Evolutionary conservation across 1,284 basidiomycete genomes (phyloP), one percentile per base, ranked within the genome.

Genomic region (Exobasidium rhododendri): DNA sequence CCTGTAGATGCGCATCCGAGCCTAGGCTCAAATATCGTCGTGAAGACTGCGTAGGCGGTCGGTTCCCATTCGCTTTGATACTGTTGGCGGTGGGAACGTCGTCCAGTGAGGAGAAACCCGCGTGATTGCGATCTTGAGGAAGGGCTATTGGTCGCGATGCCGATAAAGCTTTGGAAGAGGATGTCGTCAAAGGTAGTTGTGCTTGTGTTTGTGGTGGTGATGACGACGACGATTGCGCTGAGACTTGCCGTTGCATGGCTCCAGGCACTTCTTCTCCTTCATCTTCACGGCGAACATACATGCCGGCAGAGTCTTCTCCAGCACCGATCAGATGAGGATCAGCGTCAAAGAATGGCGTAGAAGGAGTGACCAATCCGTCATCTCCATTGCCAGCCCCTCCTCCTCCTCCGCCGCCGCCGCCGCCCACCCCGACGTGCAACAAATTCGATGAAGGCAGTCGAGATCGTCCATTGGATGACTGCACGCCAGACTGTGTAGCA

Each of bases 291-390:
- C n/a, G n/a, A n/a, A n/a, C n/a, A n/a, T n/a, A n/a, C n/a, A n/a
- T n/a, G n/a, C n/a, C n/a, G n/a, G n/a, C n/a, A n/a, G 35, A 40
- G 35, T 40, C 17, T 40, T 40, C 35, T 40, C 10, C 17, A 40
- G 35, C 10, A 40, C 17, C 17, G 17, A 40, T 10, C 35, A 40
- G 17, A 17, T 40, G 35, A 35, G 64, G 40, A 29, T 64, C 55
- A 1, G 66, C 68, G 51, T 75, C 73, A 60, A 75, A 75, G 68
- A 66, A 72, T 1, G 70, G 68, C 44, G 73, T 75, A 4, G 63
- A 26, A 0, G 73, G 71, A 4, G 71, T 69, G 24, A 58, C 51
- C 1, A 67, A 44, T 29, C 68, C 71, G 43, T 73, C 73, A 0
- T 73, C 66, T 40, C 69, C 43, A 0, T 67, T 64, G 26, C 61